Evolutionary conservation across 2,329 filamentous ascomycete genomes (phyloP), one percentile per base, ranked within the genome.

Genomic region (Penicillium sp.): DNA sequence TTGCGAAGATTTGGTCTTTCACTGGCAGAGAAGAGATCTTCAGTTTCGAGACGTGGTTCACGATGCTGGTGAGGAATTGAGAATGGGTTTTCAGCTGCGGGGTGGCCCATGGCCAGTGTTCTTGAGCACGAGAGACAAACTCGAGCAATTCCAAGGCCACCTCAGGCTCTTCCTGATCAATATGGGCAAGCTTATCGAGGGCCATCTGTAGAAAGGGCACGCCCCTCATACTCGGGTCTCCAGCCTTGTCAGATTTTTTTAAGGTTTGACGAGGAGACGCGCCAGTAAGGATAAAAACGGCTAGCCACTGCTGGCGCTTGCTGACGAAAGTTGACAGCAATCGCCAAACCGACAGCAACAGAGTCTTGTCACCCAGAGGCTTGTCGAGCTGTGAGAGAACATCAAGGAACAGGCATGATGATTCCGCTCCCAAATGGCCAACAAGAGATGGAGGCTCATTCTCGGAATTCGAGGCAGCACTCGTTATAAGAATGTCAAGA

Each of bases 81-180:
- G 83, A 81, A 65, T 96, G 89, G 56, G 87, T 87, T 58, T 89
- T 85, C 33, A 96, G 78, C 37, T 89, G 86, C 54, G 90, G 88
- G 54, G 95, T 92, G 1, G 91, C 92, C 90, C 93, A 96, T 1
- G 92, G 89, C 93, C 93, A 97, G 69, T 92, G 90, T 71, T 96
- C 94, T 69, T 97, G 92, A 4, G 93, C 90, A 2, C 89, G 86
- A 2, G 90, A 86, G 35, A 97, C 85, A 70, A 97, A 97, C 65
- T 93, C 87, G 15, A 99, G 80, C 64, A 97, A 86, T 1, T 89
- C 85, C 22, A 92, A 77, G 4, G 87, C 85, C 59, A 91, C 84
- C 31, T 79, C 77, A n/a, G 83, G 80, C 8, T 88, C 80, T 22
- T 92, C 72, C 1, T 82, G 78, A 23, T 83, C 81, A 57, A 96